These are phyloP conservation scores for Plasmodium gaboni DNA, from an alignment of 169 alveolate genomes.

Conservation along the genomic window DNA sequence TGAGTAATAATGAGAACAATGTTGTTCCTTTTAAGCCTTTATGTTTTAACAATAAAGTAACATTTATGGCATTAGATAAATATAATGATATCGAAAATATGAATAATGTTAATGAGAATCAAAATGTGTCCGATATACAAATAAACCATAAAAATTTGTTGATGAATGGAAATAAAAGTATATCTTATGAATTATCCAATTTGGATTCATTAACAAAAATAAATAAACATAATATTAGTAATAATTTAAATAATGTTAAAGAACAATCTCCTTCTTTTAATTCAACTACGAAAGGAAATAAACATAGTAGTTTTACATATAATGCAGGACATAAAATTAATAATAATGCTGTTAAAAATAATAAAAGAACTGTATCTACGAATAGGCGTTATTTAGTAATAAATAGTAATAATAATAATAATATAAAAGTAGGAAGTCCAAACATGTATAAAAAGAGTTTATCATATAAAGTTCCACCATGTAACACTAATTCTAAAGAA, in stretches of 20 bases:
- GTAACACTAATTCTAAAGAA: background rate
- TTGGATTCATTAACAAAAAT: conserved; percentile 28
- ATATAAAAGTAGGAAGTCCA: conserved; percentile 14
- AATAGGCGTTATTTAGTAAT: background rate
- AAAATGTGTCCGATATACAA: background rate
- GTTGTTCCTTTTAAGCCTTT: background rate
- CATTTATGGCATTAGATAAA: conserved; percentile 38
- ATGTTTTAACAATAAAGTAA: conserved; percentile 47
- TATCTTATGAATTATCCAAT: conserved; percentile 10
- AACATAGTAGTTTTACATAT: background rate
- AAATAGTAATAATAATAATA: background rate
- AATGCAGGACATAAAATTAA: background rate
- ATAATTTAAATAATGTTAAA: background rate
- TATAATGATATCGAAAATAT: background rate
- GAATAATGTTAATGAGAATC: background rate
- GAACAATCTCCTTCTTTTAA: background rate
- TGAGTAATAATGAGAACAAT: background rate
- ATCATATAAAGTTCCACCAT: no score
- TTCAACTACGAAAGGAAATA: conserved; percentile 4
- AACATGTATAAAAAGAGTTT: no score
- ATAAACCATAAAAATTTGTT: background rate
- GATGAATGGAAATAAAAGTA: background rate
- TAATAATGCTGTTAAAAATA: background rate
- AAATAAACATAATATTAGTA: conserved; percentile 2
- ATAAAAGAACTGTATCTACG: conserved; percentile 15